Conservation (phyloP, 768 basidiomycete genomes). For the Boletus rubropictus region DNA sequence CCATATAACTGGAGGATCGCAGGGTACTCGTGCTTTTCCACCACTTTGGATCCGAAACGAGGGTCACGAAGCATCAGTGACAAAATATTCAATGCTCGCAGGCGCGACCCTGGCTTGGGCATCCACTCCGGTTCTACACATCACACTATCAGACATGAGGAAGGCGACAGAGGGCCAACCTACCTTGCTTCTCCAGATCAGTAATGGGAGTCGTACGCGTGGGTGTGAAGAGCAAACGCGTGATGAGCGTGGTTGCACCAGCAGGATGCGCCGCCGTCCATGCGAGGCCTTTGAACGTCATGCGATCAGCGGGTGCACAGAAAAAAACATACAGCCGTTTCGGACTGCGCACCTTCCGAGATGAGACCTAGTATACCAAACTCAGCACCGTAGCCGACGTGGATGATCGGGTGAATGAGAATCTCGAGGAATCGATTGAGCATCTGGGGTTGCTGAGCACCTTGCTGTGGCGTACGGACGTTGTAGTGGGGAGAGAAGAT, state of each 20-base stretch:
- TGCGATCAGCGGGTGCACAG: not conserved
- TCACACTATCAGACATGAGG: not conserved
- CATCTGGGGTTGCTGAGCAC: conserved; percentile 47
- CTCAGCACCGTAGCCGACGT: conserved; percentile 58
- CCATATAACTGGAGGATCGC: conserved; percentile 35
- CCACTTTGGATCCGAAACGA: conserved; percentile 26
- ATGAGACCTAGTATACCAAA: conserved; percentile 58
- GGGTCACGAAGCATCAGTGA: conserved; percentile 50
- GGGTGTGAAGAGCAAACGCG: conserved; percentile 28
- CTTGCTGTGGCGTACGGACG: conserved; percentile 25
- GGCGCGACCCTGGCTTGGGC: conserved; percentile 30
- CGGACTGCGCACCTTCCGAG: conserved; percentile 46
- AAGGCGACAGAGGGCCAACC: not conserved
- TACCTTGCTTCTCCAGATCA: conserved; percentile 20
- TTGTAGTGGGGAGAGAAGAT: conserved; percentile 53
- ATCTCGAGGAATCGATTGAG: conserved; percentile 54
- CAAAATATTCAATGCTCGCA: conserved; percentile 46
- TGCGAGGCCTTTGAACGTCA: conserved; percentile 44
- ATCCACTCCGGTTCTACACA: conserved; percentile 21
- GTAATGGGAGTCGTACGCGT: conserved; percentile 18
- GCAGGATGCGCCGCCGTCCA: conserved; percentile 47
- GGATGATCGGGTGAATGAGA: conserved; percentile 62
- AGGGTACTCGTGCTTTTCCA: conserved; percentile 33
- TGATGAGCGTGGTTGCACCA: conserved; percentile 33
- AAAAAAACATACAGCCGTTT: not conserved